phyloP scores from a whole-genome alignment of 441 rosid genomes.

The Croton laevigatus region DNA sequence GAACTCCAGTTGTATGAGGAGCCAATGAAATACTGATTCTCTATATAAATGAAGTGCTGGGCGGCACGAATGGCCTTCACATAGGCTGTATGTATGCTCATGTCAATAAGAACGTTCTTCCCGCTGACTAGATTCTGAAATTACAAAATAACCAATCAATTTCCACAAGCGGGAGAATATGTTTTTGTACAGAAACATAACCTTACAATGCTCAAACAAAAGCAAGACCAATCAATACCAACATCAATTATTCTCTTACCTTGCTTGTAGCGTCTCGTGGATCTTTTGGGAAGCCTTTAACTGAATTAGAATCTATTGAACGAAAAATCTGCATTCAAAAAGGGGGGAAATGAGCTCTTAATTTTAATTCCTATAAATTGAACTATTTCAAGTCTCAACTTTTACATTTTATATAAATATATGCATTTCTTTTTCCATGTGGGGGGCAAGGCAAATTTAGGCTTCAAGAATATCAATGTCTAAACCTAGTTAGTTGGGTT shows the following conservation, averaged over 20 bases:
- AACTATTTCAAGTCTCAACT: no score
- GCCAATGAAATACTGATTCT: slow-evolving; percentile 96
- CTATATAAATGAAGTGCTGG: slow-evolving; percentile 93
- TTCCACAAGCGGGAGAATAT: slow-evolving; percentile 2
- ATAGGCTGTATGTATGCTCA: slow-evolving; percentile 99
- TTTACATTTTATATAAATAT: no score
- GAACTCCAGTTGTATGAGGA: slow-evolving; percentile 87
- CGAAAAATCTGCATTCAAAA: slow-evolving; percentile 72
- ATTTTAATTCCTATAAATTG: no score
- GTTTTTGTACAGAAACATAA: neutral
- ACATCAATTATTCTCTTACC: slow-evolving; percentile 42
- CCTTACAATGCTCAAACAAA: neutral
- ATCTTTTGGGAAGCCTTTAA: slow-evolving; percentile 88
- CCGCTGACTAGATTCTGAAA: slow-evolving; percentile 88
- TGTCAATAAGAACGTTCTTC: slow-evolving; percentile 91
- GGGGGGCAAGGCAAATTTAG: no score
- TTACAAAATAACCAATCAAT: slow-evolving; percentile 27
- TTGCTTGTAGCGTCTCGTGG: slow-evolving; percentile 67
- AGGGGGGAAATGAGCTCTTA: neutral
- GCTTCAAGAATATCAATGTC: no score
- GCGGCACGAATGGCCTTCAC: slow-evolving; percentile 97
- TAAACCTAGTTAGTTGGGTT: no score
- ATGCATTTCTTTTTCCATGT: no score
- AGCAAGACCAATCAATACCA: neutral
- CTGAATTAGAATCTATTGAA: slow-evolving; percentile 94